These are phyloP conservation scores for Yamadazyma kanchanaburiensis DNA, from an alignment of 1,139 yeast species.

Conservation along the genomic window DNA sequence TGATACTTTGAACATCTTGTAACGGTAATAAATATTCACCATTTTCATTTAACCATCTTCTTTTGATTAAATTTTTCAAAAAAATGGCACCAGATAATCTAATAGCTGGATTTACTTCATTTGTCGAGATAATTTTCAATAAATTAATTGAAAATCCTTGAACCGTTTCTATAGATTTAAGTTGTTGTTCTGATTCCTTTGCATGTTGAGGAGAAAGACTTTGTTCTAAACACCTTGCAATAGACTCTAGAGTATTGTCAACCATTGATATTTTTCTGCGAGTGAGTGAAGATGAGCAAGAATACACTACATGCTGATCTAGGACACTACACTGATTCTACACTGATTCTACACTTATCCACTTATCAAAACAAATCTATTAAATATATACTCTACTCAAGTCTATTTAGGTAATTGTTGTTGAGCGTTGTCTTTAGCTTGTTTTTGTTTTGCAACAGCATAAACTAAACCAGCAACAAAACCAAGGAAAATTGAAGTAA, in stretches of 20 bases:
- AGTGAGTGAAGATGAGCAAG: neutral
- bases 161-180: constrained; percentile 59
- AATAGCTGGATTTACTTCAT: constrained; percentile 50
- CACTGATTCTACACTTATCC: no score
- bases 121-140: constrained; percentile 73
- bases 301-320: no score
- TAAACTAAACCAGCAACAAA: constrained; percentile 93
- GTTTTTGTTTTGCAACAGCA: constrained; percentile 86
- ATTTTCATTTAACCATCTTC: constrained; percentile 89
- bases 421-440: constrained; percentile 46
- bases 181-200: constrained; percentile 55
- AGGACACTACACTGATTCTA: no score
- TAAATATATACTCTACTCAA: no score
- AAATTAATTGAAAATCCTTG: constrained; percentile 76
- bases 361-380: no score
- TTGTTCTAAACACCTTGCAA: constrained; percentile 45
- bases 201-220: constrained; percentile 52
- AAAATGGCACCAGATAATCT: constrained; percentile 88
- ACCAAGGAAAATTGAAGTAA: constrained; percentile 86
- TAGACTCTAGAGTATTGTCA: constrained; percentile 37
- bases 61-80: constrained; percentile 80
- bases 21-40: constrained; percentile 68
- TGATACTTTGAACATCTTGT: constrained; percentile 65
- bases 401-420: constrained; percentile 27
- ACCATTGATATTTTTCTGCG: constrained; percentile 19